These are phyloP conservation scores for Tephrocybe sp. DNA, from an alignment of 768 basidiomycete species.

Conservation along the genomic window DNA sequence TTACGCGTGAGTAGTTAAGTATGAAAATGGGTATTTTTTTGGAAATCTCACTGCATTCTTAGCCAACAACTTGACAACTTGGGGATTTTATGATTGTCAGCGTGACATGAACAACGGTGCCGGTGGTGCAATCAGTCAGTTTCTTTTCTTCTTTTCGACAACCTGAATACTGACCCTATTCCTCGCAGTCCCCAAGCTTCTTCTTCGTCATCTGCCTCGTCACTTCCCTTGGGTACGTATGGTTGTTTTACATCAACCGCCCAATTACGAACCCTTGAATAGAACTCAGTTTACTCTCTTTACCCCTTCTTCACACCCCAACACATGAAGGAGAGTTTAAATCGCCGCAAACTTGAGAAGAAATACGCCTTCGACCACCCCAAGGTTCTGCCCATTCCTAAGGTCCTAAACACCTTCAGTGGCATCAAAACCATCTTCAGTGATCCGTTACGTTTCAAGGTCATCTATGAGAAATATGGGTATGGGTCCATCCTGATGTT, in stretches of 20 bases:
- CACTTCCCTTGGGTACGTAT: conserved; percentile 18
- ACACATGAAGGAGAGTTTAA: conserved; percentile 31
- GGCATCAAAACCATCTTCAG: conserved; percentile 32
- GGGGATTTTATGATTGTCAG: conserved; percentile 50
- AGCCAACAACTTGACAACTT: conserved; percentile 44
- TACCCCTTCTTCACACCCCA: conserved; percentile 44
- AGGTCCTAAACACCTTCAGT: conserved; percentile 29
- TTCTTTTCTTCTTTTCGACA: background rate
- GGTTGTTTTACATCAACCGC: background rate
- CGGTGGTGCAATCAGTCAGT: conserved; percentile 18
- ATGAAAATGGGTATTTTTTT: too few species aligned
- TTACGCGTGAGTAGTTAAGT: conserved; percentile 36
- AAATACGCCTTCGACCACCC: conserved; percentile 45
- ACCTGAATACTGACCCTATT: background rate
- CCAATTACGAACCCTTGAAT: background rate
- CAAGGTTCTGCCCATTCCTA: conserved; percentile 20
- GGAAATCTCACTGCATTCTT: background rate
- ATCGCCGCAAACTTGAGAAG: conserved; percentile 32
- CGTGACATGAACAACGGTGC: conserved; percentile 33
- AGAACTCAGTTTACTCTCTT: conserved; percentile 17
- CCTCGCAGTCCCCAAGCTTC: conserved; percentile 16
- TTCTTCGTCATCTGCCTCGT: conserved; percentile 19
- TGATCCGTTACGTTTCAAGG: conserved; percentile 33
- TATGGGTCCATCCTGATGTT: conserved; percentile 39
- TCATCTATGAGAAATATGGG: conserved; percentile 33